Conservation (phyloP, 2,329 filamentous ascomycete species). For the Fusarium lyarnte region DNA sequence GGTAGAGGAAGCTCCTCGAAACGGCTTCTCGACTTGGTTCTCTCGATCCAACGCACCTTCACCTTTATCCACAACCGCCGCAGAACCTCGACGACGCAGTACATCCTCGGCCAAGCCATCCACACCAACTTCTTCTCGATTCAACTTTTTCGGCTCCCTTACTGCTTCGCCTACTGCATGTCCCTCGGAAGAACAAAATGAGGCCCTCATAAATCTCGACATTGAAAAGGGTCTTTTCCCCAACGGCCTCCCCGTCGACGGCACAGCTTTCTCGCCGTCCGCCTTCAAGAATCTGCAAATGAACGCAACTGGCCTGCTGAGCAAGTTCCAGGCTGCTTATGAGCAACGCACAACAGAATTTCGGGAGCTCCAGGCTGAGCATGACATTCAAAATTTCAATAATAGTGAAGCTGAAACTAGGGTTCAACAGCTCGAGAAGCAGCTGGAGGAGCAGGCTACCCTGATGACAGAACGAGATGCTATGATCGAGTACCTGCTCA, state of each 20-base stretch:
- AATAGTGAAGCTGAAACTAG: constrained; percentile 64
- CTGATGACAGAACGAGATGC: constrained; percentile 64
- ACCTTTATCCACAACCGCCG: constrained; percentile 23
- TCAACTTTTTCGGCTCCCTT: constrained; percentile 58
- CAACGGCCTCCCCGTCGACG: constrained; percentile 50
- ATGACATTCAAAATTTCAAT: constrained; percentile 64
- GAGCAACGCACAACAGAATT: constrained; percentile 61
- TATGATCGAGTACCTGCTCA: constrained; percentile 59
- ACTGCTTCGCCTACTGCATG: constrained; percentile 54
- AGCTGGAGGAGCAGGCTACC: constrained; percentile 68
- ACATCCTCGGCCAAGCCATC: constrained; percentile 47
- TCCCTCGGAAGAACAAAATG: constrained; percentile 49
- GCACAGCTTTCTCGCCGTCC: constrained; percentile 65
- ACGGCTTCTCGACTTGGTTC: constrained; percentile 39
- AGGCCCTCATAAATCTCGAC: constrained; percentile 66
- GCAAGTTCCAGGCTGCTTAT: constrained; percentile 68
- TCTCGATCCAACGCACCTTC: constrained; percentile 29
- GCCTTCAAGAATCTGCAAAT: constrained; percentile 69
- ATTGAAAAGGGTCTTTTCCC: constrained; percentile 66
- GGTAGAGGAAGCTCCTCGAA: constrained; percentile 30
- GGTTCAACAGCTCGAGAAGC: constrained; percentile 63
- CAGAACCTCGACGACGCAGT: constrained; percentile 26
- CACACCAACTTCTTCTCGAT: constrained; percentile 50
- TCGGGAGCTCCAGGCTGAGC: constrained; percentile 62
- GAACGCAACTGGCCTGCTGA: constrained; percentile 65